A percentile compares a stretch with the other conserved stretches of the same genome.
phyloP scores from a whole-genome alignment of 192 early-diverging fungal species.

The Phycomyces blakesleeanus region DNA sequence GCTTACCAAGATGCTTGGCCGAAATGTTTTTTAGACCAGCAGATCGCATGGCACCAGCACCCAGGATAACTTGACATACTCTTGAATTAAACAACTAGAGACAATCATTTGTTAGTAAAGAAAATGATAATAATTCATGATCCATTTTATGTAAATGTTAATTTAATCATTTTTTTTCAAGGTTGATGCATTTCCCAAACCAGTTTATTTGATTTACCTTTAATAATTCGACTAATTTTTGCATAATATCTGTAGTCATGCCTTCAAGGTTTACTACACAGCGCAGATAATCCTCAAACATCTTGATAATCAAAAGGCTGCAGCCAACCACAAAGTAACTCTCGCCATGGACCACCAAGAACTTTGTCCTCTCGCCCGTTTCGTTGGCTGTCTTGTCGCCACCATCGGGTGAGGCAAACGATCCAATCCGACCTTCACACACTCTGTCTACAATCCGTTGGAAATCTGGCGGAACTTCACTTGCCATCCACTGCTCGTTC shows the following conservation, averaged over 20 bases:
- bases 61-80: conserved; percentile 95
- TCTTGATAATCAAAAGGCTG: conserved; percentile 84
- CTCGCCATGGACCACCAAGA: conserved; percentile 70
- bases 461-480: conserved; percentile 91
- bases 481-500: conserved; percentile 94
- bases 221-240: conserved; percentile 80
- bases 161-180: too few species aligned
- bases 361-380: conserved; percentile 40
- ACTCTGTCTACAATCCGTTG: conserved; percentile 80
- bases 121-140: background rate
- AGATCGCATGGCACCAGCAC: conserved; percentile 95
- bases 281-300: conserved; percentile 88
- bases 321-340: conserved; percentile 88
- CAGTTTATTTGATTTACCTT: conserved; percentile 52
- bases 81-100: conserved; percentile 88
- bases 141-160: too few species aligned
- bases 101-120: background rate
- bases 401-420: conserved; percentile 16
- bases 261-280: conserved; percentile 75
- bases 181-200: too few species aligned
- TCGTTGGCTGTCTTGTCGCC: conserved; percentile 10
- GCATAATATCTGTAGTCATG: conserved; percentile 83
- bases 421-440: conserved; percentile 44
- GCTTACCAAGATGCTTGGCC: conserved; percentile 86
- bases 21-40: conserved; percentile 96